A percentile compares a stretch with the other conserved stretches of the same genome.
Conservation (phyloP, 1,284 basidiomycete species). For the Ganoderma multipileum region DNA sequence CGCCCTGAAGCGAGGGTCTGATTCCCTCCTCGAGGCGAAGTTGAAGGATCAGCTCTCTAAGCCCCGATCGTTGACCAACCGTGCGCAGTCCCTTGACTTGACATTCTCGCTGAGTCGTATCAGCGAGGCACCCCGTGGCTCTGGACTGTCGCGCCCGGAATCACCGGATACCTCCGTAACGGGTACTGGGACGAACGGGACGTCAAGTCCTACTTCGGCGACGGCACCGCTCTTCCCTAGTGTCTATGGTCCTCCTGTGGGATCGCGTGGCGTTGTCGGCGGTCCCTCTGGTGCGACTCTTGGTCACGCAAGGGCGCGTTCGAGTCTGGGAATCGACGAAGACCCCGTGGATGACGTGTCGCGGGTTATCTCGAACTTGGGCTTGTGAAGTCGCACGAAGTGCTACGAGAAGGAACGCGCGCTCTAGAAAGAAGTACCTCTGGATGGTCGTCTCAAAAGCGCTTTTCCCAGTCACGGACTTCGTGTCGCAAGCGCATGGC, state of each 20-base stretch:
- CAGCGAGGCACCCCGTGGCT: constrained; percentile 60
- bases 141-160: constrained; percentile 68
- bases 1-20: constrained; percentile 83
- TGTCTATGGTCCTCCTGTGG: constrained; percentile 71
- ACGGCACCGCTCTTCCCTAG: constrained; percentile 84
- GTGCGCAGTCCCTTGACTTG: constrained; percentile 82
- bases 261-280: constrained; percentile 54
- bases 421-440: constrained; percentile 22
- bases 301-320: constrained; percentile 39
- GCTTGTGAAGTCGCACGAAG: constrained; percentile 52
- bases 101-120: constrained; percentile 81
- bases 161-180: constrained; percentile 79
- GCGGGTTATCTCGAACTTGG: constrained; percentile 79
- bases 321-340: constrained; percentile 60
- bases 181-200: constrained; percentile 63
- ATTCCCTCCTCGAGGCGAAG: constrained; percentile 88
- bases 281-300: constrained; percentile 34
- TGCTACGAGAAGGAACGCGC: constrained; percentile 13
- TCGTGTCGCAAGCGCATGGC: constrained; percentile 11
- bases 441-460: constrained; percentile 25
- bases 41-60: constrained; percentile 79
- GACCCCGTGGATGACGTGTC: constrained; percentile 75
- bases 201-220: constrained; percentile 75
- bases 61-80: constrained; percentile 78
- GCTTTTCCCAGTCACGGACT: constrained; percentile 24